phyloP scores from a whole-genome alignment of 2,329 filamentous ascomycete species.

The Stemphylium lycopersici region DNA sequence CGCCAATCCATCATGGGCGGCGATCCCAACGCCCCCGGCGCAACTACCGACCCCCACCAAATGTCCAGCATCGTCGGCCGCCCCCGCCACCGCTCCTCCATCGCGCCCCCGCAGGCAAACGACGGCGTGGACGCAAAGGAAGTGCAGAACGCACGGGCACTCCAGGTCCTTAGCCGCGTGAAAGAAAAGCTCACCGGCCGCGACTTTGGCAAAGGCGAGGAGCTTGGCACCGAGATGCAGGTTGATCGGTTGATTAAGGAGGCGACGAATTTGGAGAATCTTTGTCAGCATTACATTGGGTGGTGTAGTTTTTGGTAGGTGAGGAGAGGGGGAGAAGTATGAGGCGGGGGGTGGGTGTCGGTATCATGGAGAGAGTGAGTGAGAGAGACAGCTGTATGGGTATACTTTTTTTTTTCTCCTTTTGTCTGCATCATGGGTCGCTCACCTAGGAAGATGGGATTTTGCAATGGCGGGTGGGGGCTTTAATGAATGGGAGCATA shows the following conservation, averaged over 20 bases:
- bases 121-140: slow-evolving; percentile 63
- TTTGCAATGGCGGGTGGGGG: not conserved
- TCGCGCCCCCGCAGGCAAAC: slow-evolving; percentile 33
- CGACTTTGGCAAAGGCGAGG: slow-evolving; percentile 81
- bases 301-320: slow-evolving; percentile 96
- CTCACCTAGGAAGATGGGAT: not conserved
- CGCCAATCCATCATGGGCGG: slow-evolving; percentile 64
- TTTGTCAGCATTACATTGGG: slow-evolving; percentile 98
- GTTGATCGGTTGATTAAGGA: slow-evolving; percentile 95
- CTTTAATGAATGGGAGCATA: not conserved
- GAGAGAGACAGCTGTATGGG: not conserved
- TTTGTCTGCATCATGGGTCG: not conserved
- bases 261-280: slow-evolving; percentile 94
- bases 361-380: too few species aligned
- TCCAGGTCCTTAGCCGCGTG: slow-evolving; percentile 90
- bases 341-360: too few species aligned
- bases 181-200: slow-evolving; percentile 94
- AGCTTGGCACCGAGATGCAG: slow-evolving; percentile 83
- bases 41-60: slow-evolving; percentile 21
- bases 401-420: not conserved
- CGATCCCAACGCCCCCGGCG: slow-evolving; percentile 16
- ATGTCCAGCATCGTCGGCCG: slow-evolving; percentile 41
- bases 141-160: slow-evolving; percentile 87
- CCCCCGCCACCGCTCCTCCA: slow-evolving; percentile 44
- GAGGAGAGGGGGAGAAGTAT: not conserved